These are phyloP conservation scores for Coniferiporia weirii DNA, from an alignment of 1,284 basidiomycete species.

Conservation along the genomic window DNA sequence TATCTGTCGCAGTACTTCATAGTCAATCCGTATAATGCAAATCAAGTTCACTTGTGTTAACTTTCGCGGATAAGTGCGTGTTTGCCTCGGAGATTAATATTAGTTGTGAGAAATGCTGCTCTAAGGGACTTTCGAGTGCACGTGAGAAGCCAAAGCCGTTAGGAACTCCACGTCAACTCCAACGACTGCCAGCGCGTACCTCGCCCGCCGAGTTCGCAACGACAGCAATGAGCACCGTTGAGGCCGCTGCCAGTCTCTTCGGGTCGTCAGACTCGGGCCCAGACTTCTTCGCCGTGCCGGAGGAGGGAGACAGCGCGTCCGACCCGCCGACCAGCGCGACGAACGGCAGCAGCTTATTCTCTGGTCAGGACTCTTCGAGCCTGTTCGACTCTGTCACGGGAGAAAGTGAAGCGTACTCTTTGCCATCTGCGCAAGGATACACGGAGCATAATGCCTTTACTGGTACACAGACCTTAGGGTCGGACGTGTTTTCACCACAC, in stretches of 20 bases:
- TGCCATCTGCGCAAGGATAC: conserved; percentile 1
- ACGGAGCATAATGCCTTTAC: neutral
- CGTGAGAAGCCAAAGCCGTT: neutral
- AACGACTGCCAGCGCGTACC: neutral
- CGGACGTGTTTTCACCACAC: neutral
- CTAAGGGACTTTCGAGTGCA: neutral
- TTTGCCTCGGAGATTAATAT: too few relatives aligned
- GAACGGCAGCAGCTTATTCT: conserved; percentile 10
- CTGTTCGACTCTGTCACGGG: conserved; percentile 22
- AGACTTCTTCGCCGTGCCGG: conserved; percentile 19
- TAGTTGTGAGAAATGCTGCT: too few relatives aligned
- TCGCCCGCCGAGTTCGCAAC: neutral
- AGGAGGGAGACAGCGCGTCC: conserved; percentile 11
- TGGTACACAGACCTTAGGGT: neutral
- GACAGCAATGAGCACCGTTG: conserved; percentile 51
- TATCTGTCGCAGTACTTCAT: conserved; percentile 35
- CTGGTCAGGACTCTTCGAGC: conserved; percentile 21
- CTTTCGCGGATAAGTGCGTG: neutral
- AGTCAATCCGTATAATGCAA: conserved; percentile 24
- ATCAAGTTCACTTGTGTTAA: conserved; percentile 11
- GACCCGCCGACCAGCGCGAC: conserved; percentile 5
- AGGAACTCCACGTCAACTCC: conserved; percentile 4
- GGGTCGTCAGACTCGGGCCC: conserved; percentile 48
- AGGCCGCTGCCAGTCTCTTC: conserved; percentile 76
- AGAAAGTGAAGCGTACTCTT: neutral